Evolutionary conservation across 805 yeast species (phyloP).

Genomic region (Yamadazyma sp.): DNA sequence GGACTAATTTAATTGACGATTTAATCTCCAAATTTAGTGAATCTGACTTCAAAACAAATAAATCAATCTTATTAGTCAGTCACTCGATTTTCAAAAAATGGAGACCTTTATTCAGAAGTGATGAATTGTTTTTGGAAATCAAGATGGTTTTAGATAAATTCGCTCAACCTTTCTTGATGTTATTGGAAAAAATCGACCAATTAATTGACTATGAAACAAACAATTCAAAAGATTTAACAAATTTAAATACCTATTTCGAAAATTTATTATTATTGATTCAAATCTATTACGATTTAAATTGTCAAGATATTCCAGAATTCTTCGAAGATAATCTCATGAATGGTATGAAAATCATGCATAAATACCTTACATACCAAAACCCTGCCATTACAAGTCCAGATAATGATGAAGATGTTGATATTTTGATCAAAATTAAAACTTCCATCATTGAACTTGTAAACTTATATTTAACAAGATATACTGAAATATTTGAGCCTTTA

Average conservation of each 20-base stretch:
- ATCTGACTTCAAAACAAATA: constrained; percentile 69
- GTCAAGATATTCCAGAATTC: constrained; percentile 97
- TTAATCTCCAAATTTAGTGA: constrained; percentile 63
- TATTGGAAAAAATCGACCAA: constrained; percentile 65
- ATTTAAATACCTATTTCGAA: constrained; percentile 58
- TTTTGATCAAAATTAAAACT: constrained; percentile 69
- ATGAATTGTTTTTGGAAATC: constrained; percentile 84
- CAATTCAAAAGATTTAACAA: constrained; percentile 29
- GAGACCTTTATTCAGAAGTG: constrained; percentile 92
- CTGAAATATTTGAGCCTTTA: constrained; percentile 82
- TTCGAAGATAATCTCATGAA: constrained; percentile 83
- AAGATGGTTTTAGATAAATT: constrained; percentile 82
- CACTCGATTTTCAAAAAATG: constrained; percentile 95
- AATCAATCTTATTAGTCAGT: constrained; percentile 86
- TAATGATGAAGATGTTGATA: constrained; percentile 68
- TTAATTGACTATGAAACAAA: constrained; percentile 44
- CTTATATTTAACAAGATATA: constrained; percentile 85
- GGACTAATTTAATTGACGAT: constrained; percentile 77
- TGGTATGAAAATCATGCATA: constrained; percentile 80
- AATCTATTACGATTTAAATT: constrained; percentile 88
- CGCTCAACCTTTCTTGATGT: constrained; percentile 69
- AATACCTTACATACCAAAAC: constrained; percentile 65
- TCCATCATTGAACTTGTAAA: constrained; percentile 82
- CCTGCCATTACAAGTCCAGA: constrained; percentile 50
- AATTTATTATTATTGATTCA: constrained; percentile 70